These are phyloP conservation scores for Cystobasidium pallidum DNA, from an alignment of 1,284 basidiomycete species.

Conservation along the genomic window DNA sequence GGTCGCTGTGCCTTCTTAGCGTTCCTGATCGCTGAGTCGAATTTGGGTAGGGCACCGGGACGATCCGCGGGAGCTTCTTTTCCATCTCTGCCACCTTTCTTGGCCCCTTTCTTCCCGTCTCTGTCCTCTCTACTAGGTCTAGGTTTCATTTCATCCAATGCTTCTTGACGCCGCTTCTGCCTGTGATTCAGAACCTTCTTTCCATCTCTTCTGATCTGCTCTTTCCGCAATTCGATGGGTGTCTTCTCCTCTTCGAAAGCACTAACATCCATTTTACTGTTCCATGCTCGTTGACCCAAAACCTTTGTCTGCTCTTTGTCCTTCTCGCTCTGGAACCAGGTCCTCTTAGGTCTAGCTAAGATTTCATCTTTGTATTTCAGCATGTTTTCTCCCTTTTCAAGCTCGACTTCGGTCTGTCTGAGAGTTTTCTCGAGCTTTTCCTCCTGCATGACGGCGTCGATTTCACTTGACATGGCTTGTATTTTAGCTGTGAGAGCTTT, in stretches of 20 bases:
- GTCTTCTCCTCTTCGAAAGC: constrained; percentile 41
- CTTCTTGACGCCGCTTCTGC: constrained; percentile 79
- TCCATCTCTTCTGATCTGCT: constrained; percentile 45
- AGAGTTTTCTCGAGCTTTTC: constrained; percentile 97
- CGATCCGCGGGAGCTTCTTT: constrained; percentile 12
- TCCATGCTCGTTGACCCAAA: constrained; percentile 50
- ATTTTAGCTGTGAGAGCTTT: constrained; percentile 72
- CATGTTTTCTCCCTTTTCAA: constrained; percentile 94
- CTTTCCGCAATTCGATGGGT: constrained; percentile 22
- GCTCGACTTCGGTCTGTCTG: constrained; percentile 90
- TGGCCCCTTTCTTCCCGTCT: constrained; percentile 68
- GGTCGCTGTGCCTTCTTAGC: constrained; percentile 32
- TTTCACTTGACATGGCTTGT: constrained; percentile 74
- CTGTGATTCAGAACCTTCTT: constrained; percentile 72
- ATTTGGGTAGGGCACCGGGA: constrained; percentile 14
- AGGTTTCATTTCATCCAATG: constrained; percentile 66
- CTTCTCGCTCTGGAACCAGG: constrained; percentile 93
- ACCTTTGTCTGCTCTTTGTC: constrained; percentile 82
- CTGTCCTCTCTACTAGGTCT: constrained; percentile 69
- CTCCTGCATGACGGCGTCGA: constrained; percentile 80
- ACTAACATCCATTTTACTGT: constrained; percentile 47
- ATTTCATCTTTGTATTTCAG: constrained; percentile 95
- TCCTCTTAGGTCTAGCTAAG: constrained; percentile 85
- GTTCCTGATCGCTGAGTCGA: constrained; percentile 13
- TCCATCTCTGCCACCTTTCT: not conserved